Percentiles rank a stretch among this genome's conserved stretches.
Evolutionary conservation across 345 rosid genomes (phyloP).

Genomic region (Linum tenue): DNA sequence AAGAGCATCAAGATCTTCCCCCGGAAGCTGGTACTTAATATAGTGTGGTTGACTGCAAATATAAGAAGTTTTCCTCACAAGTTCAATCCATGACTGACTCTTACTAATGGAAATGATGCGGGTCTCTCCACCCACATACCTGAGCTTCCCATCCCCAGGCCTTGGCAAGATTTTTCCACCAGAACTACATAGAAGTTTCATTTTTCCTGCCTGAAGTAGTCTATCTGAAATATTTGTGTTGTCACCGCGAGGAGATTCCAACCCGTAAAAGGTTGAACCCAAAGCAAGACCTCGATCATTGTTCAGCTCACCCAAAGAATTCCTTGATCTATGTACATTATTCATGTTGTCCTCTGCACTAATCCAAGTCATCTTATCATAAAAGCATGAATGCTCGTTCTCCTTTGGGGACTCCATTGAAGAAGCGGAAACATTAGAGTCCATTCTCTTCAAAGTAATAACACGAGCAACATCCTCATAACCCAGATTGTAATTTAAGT

Average conservation of each 20-base stretch:
- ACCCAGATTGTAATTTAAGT: slow-evolving; percentile 30
- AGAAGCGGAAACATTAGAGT: slow-evolving; percentile 40
- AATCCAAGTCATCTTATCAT: slow-evolving; percentile 28
- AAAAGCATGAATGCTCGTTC: slow-evolving; percentile 29
- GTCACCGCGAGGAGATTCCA: slow-evolving; percentile 27
- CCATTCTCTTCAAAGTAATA: slow-evolving; percentile 46
- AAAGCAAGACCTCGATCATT: slow-evolving; percentile 24
- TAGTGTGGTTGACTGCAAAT: slow-evolving; percentile 46
- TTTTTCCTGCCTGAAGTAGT: slow-evolving; percentile 27
- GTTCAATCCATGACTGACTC: slow-evolving; percentile 47
- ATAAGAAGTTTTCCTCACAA: slow-evolving; percentile 40
- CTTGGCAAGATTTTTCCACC: slow-evolving; percentile 61
- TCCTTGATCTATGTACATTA: slow-evolving; percentile 24
- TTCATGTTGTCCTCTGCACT: slow-evolving; percentile 26
- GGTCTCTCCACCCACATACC: slow-evolving; percentile 66
- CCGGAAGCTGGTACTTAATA: slow-evolving; percentile 65
- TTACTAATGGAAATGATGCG: slow-evolving; percentile 43
- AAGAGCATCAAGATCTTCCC: slow-evolving; percentile 58
- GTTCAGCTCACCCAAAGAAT: slow-evolving; percentile 35
- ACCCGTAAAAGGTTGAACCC: slow-evolving; percentile 17
- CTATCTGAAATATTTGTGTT: slow-evolving; percentile 22
- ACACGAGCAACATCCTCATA: slow-evolving; percentile 36
- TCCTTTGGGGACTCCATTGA: slow-evolving; percentile 26
- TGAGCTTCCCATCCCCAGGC: slow-evolving; percentile 56
- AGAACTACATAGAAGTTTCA: slow-evolving; percentile 58